Base-by-base conservation (phyloP, 768 basidiomycete species). In the Lactifluus hygrophoroides region DNA sequence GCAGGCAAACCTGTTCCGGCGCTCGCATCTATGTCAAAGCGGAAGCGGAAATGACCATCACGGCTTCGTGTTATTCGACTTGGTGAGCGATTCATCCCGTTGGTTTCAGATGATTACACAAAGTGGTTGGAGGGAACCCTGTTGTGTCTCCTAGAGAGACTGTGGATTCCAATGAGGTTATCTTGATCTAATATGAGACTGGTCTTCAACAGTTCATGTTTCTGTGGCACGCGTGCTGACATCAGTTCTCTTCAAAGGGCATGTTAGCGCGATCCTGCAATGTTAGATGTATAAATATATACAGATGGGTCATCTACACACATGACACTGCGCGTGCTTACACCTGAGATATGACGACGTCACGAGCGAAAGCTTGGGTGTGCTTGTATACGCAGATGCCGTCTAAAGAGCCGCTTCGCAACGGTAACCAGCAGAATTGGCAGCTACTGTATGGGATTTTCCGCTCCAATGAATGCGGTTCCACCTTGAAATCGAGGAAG, bases 181-280 rank as follows among this genome's bases (percentile, higher is more conserved):
- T 77, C 89, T 91, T 91, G 89, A 91, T 91, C 89, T 91, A 91
- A 91, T 90, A 85, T 90, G 89, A 91, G 79, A 42, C 54, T 60
- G 28, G 28, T 10, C n/a, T 43, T 17, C 13, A 49, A 16, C 30
- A n/a, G 42, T n/a, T 34, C 51, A 42, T 34, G 17, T 61, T 16
- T 50, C 14, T 19, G 23, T 34, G 25, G 43, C 21, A 35, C 17
- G 28, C 32, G 10, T 27, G 46, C 54, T 61, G 21, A 58, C 37
- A 9, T 37, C 11, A 3, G 11, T 19, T 35, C n/a, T 38, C 44
- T n/a, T 51, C 10, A 5, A 43, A 60, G 59, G 48, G 14, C 25
- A 32, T 54, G 14, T 14, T 28, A 30, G n/a, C 21, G 27, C 37
- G 6, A 9, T 32, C n/a, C 5, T 40, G 44, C 16, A 43, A 32